Evolutionary conservation across 2,329 filamentous ascomycete species (phyloP), one percentile per base, ranked within the genome.

Genomic region (Paecilomyces niveus): DNA sequence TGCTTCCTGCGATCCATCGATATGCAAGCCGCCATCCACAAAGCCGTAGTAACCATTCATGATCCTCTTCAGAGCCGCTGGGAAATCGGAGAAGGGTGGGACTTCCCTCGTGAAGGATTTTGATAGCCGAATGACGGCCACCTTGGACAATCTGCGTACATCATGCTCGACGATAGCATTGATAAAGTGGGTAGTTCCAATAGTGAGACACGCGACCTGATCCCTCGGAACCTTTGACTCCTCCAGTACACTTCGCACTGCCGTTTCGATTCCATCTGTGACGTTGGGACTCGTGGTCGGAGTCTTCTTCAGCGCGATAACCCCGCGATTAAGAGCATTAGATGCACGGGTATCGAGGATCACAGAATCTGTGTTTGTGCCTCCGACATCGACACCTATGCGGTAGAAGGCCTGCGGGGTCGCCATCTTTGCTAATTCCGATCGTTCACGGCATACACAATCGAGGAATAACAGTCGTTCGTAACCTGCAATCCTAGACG

Each of bases 141-240:
- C 82, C 54, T 74, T 74, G 10, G 77, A 78, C 5, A 84, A 69
- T 13, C 81, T 76, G 24, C 75, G 72, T 2, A 74, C 72, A 68
- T 84, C 79, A 9, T 77, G 75, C 54, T 81, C 79, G 10, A 81
- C 71, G 7, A 83, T 77, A 5, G 79, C 79, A 59, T 82, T 82
- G 53, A 81, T 74, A 59, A 82, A 81, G 67, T 81, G 78, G 0
- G 81, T 83, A 1, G 80, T 82, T 26, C 80, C 80, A 55, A 83
- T 77, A 7, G 78, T 80, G 3, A 82, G 75, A 58, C 77, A 79
- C 15, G 69, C 72, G 57, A 80, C 70, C 49, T 70, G 62, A 0
- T 71, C 61, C 0, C 67, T 64, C 9, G 70, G 64, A 1, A 75
- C 62, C 2, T 65, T 59, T 6, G 74, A 72, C 39, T 72, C 61